Base-by-base conservation (phyloP, 148 eudicot genomes). In the Persicaria maculosa region DNA sequence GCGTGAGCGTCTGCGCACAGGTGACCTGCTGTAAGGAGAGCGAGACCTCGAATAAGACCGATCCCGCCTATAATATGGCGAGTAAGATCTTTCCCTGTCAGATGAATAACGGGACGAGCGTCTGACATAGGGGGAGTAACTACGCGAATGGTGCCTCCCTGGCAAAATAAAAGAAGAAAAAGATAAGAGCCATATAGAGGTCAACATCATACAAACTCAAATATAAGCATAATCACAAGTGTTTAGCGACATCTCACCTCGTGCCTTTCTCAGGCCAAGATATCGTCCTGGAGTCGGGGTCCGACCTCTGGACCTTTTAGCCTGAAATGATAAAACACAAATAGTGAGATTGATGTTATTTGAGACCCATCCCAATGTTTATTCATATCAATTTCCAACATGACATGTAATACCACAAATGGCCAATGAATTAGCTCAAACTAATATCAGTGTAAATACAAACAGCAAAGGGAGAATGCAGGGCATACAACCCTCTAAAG, bases 401-500 rank as follows among this genome's bases (percentile, higher is more conserved):
- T 62, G 14, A 16, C 5, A 14, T 43, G 14, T 8, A 36, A 14
- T 40, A 5, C 15, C 2, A 43, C 2, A 9, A 65, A 65, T 25
- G 68, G 68, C 31, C 44, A 62, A 31, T 69, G 31, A 14, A 69
- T 11, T 44, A 7, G 50, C 72, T 14, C 47, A 47, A 45, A 44
- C n/a, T 44, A 0, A 69, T 43, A 45, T 68, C 44, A 83, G 75
- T 47, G 67, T 68, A 25, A 86, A 81, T 40, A 59, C 73, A 71
- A 58, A 78, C 68, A 70, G 78, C 65, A 79, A 77, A 77, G 77
- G 78, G 86, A 92, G 89, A 86, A 90, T 88, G 91, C 84, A 87
- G 98, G 97, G 91, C 91, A 88, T 92, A 92, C 99, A 92, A 94
- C 97, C 97, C 93, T 87, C 86, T 84, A 77, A 79, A 80, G 82